These are phyloP conservation scores for Beauveria rudraprayagi DNA, from an alignment of 2,329 filamentous ascomycete species.

Conservation along the genomic window DNA sequence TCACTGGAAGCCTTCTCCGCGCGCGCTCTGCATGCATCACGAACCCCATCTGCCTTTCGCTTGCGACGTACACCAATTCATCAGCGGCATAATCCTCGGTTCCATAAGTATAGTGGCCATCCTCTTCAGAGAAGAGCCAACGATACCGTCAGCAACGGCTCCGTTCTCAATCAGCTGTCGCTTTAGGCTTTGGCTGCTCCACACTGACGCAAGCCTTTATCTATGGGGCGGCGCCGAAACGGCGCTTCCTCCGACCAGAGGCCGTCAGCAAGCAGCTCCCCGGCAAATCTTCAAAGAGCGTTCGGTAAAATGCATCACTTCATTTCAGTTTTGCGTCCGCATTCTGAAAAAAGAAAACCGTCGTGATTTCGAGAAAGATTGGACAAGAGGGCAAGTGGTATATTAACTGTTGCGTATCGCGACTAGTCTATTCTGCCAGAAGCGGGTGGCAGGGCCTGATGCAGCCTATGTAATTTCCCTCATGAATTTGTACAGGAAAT, in stretches of 20 bases:
- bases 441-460: neutral
- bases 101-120: too few species aligned
- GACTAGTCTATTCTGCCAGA: neutral
- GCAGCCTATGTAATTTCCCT: neutral
- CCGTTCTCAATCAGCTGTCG: neutral
- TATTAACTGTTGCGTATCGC: neutral
- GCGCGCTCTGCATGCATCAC: too few species aligned
- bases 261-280: too few species aligned
- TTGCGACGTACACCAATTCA: neutral
- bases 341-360: too few species aligned
- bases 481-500: neutral
- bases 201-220: neutral
- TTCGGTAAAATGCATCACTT: too few species aligned
- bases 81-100: neutral
- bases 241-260: too few species aligned
- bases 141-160: neutral
- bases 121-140: neutral
- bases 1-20: neutral
- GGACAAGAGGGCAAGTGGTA: slow-evolving; percentile 2
- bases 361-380: neutral
- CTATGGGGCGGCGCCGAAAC: too few species aligned
- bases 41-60: neutral
- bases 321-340: too few species aligned
- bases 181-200: neutral
- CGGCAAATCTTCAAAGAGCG: too few species aligned